Evolutionary conservation across 306 rosid genomes (phyloP).

Genomic region (Casuarina cunninghamiana): DNA sequence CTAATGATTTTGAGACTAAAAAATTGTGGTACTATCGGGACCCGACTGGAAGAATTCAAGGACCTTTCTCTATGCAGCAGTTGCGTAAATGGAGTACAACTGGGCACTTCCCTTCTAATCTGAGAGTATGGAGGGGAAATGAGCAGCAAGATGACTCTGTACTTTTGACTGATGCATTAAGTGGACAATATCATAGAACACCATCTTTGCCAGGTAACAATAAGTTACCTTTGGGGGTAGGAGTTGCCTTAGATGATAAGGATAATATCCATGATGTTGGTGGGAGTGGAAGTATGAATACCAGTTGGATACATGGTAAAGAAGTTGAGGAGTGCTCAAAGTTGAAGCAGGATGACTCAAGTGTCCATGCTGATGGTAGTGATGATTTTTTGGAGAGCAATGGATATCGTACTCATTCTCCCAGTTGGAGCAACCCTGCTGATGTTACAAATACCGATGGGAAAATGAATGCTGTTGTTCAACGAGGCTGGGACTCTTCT

Average conservation of each 20-base stretch:
- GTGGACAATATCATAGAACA: slow-evolving; percentile 46
- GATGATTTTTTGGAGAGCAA: slow-evolving; percentile 52
- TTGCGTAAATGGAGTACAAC: slow-evolving; percentile 66
- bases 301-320: slow-evolving; percentile 27
- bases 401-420: slow-evolving; percentile 47
- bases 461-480: slow-evolving; percentile 35
- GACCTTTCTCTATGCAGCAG: slow-evolving; percentile 73
- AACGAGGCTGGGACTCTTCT: slow-evolving; percentile 39
- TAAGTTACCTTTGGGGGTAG: slow-evolving; percentile 40
- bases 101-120: slow-evolving; percentile 72
- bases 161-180: slow-evolving; percentile 60
- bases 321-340: slow-evolving; percentile 35
- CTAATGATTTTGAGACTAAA: slow-evolving; percentile 48
- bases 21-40: slow-evolving; percentile 83
- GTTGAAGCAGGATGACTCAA: slow-evolving; percentile 38
- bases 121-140: slow-evolving; percentile 73
- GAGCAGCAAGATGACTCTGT: slow-evolving; percentile 59
- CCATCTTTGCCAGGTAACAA: slow-evolving; percentile 31
- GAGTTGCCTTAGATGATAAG: slow-evolving; percentile 33
- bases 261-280: slow-evolving; percentile 33
- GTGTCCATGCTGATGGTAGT: slow-evolving; percentile 35
- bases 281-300: slow-evolving; percentile 31
- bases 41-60: slow-evolving; percentile 82
- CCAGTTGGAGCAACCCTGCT: slow-evolving; percentile 39
- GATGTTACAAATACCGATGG: slow-evolving; percentile 50